Base-by-base conservation (phyloP, 176 grass and related monocot genomes). In the Microstegium vimineum region DNA sequence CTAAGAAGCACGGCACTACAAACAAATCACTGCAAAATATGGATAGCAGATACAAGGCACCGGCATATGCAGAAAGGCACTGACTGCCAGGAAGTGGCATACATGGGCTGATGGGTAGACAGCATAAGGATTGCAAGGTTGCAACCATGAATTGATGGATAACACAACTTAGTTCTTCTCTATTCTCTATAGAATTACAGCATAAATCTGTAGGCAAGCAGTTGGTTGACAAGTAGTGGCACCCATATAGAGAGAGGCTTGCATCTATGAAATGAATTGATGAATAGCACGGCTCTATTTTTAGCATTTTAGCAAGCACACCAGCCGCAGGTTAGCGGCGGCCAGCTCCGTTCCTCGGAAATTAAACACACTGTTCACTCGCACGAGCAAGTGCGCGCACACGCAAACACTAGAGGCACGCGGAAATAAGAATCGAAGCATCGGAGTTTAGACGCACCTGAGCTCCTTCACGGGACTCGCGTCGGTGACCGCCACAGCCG, bases 361-460 rank as follows among this genome's bases (percentile, higher is more conserved):
- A 41, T 15, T 17, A 22, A 20, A n/a, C 61, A 13, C 40, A 10
- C n/a, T 25, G n/a, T 56, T 10, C 14, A 30, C 51, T 68, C 16
- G 16, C 36, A 13, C 1, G 15, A 54, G 1, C 49, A 33, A 33
- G 33, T 33, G 33, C 33, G 4, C 33, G 33, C 33, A 33, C 33
- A 34, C 16, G 4, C 9, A 27, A 47, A 5, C 27, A 57, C 54
- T 11, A 17, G 36, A 80, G 61, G 45, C n/a, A 62, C 27, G 43
- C 6, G 14, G 2, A 5, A 40, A 47, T 16, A 65, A 5, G 20
- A 7, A 38, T 6, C 56, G 23, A 28, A 46, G 28, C 28, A 60
- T 47, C 10, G 66, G 4, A 78, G 30, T 9, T n/a, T 32, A 62
- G 34, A 66, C 74, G 46, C 83, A 90, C 88, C 79, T 90, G 17